Conservation (phyloP, 2,329 filamentous ascomycete genomes). For the Cladosporium sp. region DNA sequence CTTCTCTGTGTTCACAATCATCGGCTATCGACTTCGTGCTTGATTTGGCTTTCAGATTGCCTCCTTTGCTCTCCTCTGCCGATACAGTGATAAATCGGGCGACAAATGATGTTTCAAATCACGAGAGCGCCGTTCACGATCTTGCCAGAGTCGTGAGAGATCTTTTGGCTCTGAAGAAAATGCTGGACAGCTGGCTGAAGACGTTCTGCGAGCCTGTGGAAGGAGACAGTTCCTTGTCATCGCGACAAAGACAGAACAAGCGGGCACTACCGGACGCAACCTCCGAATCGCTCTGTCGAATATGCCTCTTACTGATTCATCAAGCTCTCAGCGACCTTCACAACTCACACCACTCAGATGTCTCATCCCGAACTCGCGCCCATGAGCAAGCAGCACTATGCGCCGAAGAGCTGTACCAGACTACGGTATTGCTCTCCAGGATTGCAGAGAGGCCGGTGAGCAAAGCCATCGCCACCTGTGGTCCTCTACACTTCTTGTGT, state of each 20-base stretch:
- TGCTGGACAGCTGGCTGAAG: conserved; percentile 2
- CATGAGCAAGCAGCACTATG: neutral
- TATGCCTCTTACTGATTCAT: conserved; percentile 10
- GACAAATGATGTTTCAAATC: neutral
- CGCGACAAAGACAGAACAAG: neutral
- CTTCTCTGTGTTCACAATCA: neutral
- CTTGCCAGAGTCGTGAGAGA: neutral
- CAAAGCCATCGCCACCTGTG: neutral
- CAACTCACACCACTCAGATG: neutral
- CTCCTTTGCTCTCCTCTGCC: neutral
- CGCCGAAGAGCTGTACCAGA: conserved; percentile 1
- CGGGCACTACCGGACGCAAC: conserved; percentile 1
- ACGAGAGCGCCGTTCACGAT: neutral
- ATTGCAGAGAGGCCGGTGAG: conserved; percentile 10
- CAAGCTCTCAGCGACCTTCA: neutral
- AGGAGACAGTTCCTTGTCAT: neutral
- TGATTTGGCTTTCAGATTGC: conserved; percentile 8
- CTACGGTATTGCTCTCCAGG: neutral
- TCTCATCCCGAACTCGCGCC: neutral
- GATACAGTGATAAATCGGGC: neutral
- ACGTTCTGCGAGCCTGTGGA: neutral
- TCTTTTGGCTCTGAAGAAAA: neutral
- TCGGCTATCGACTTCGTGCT: conserved; percentile 6
- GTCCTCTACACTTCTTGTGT: conserved; percentile 5
- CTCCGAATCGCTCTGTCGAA: conserved; percentile 4